Conservation (phyloP, 2,329 filamentous ascomycete species). For the Chrysoporthe deuterocubensis region DNA sequence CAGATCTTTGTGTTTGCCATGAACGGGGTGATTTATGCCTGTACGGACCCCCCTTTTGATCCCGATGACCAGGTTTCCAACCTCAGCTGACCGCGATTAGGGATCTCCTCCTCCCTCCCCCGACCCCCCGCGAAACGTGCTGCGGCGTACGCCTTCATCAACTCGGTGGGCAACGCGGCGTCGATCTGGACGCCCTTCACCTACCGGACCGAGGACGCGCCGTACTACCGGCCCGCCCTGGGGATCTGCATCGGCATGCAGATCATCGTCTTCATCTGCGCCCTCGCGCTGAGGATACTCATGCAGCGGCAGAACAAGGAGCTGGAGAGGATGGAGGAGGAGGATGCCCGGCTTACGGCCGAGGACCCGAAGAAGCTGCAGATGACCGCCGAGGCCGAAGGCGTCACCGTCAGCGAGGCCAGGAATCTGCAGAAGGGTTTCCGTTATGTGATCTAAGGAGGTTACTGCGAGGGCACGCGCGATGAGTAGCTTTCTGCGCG, state of each 20-base stretch:
- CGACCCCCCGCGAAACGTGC: slow-evolving; percentile 59
- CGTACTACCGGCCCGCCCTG: slow-evolving; percentile 46
- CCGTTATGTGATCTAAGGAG: slow-evolving; percentile 50
- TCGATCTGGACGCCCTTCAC: slow-evolving; percentile 57
- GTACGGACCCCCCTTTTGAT: background rate
- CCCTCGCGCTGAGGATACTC: slow-evolving; percentile 46
- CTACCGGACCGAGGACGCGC: slow-evolving; percentile 44
- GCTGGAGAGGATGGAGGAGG: slow-evolving; percentile 54
- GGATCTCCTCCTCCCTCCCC: slow-evolving; percentile 55
- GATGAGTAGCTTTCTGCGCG: background rate
- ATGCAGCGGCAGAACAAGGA: slow-evolving; percentile 45
- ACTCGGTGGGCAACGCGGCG: slow-evolving; percentile 56
- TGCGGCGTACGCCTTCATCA: slow-evolving; percentile 59
- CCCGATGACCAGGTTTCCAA: background rate
- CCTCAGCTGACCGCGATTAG: slow-evolving; percentile 35
- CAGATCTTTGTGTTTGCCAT: slow-evolving; percentile 60
- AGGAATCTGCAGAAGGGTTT: slow-evolving; percentile 58
- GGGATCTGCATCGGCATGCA: slow-evolving; percentile 45
- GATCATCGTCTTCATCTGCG: slow-evolving; percentile 38
- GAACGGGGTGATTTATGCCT: slow-evolving; percentile 49
- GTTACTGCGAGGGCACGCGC: background rate
- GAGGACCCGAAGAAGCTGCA: slow-evolving; percentile 51
- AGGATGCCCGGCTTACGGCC: slow-evolving; percentile 48
- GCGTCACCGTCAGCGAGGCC: slow-evolving; percentile 52
- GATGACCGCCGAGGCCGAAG: slow-evolving; percentile 56